Percentiles rank a stretch among this genome's conserved stretches.
phyloP scores from a whole-genome alignment of 768 basidiomycete species.

The Mycena rebaudengoi region DNA sequence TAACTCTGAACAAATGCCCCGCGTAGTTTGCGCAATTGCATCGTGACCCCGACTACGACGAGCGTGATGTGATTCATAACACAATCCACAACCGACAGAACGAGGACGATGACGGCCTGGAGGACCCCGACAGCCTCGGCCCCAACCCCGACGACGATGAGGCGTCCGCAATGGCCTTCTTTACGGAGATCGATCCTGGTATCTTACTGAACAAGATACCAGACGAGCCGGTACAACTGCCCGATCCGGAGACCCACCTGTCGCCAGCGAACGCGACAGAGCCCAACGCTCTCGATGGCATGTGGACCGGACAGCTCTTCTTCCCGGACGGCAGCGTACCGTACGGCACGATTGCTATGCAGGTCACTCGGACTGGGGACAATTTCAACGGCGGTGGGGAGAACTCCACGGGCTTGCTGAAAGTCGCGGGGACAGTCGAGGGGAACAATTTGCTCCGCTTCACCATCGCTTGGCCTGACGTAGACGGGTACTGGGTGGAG shows the following conservation, averaged over 20 bases:
- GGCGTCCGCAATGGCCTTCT: background rate
- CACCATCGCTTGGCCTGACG: constrained; percentile 13
- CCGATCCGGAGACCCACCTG: constrained; percentile 4
- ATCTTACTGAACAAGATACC: background rate
- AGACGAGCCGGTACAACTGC: constrained; percentile 9
- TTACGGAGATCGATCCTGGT: background rate
- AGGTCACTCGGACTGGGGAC: constrained; percentile 9
- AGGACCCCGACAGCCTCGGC: constrained; percentile 8
- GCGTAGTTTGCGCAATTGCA: constrained; percentile 8
- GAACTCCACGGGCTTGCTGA: background rate
- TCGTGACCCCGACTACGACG: background rate
- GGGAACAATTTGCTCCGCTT: constrained; percentile 3
- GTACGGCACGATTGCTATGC: constrained; percentile 11
- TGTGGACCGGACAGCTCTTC: constrained; percentile 15
- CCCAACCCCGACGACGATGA: constrained; percentile 20
- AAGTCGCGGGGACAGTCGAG: constrained; percentile 11
- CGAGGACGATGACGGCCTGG: constrained; percentile 17
- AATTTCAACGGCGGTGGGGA: constrained; percentile 11
- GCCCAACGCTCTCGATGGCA: constrained; percentile 13
- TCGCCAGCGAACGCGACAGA: background rate
- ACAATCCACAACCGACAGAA: background rate
- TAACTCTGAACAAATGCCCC: too few species aligned
- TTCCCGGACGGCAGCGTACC: background rate
- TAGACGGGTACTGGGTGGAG: background rate
- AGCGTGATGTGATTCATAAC: constrained; percentile 14